phyloP scores from a whole-genome alignment of 192 early-diverging fungal species.

The Linnemannia zychae region DNA sequence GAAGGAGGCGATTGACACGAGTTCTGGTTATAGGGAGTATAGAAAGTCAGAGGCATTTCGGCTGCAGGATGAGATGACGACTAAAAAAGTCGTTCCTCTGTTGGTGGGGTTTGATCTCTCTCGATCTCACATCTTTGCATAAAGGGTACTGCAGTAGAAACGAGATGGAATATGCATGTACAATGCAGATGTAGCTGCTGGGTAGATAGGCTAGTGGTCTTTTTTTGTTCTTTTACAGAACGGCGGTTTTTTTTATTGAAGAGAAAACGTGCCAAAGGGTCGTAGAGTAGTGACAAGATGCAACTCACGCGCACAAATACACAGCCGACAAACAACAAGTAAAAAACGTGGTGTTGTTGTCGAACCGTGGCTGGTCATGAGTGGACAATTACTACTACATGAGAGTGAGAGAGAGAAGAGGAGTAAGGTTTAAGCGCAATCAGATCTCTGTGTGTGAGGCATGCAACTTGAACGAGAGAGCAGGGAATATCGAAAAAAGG shows the following conservation, averaged over 20 bases:
- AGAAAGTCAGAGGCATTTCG: slow-evolving; percentile 18
- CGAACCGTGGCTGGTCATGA: neutral
- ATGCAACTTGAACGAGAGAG: no score
- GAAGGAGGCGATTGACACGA: slow-evolving; percentile 21
- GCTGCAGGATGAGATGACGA: slow-evolving; percentile 24
- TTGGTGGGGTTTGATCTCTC: slow-evolving; percentile 19
- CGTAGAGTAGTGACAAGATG: neutral
- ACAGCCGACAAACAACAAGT: neutral
- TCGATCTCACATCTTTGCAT: slow-evolving; percentile 25
- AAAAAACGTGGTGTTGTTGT: neutral
- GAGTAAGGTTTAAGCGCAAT: neutral
- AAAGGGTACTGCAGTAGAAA: neutral
- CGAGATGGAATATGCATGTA: neutral
- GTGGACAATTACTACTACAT: neutral
- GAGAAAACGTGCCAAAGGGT: no score
- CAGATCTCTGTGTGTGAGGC: no score
- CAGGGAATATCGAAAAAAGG: no score
- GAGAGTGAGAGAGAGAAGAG: neutral
- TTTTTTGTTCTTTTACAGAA: neutral
- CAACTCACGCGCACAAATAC: neutral
- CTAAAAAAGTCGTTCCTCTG: slow-evolving; percentile 21
- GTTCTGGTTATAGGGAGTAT: slow-evolving; percentile 10
- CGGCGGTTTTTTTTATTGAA: neutral
- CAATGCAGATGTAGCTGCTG: neutral
- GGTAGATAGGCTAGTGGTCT: no score